Conservation (phyloP, 2,329 filamentous ascomycete species). For the Capronia epimyces region DNA sequence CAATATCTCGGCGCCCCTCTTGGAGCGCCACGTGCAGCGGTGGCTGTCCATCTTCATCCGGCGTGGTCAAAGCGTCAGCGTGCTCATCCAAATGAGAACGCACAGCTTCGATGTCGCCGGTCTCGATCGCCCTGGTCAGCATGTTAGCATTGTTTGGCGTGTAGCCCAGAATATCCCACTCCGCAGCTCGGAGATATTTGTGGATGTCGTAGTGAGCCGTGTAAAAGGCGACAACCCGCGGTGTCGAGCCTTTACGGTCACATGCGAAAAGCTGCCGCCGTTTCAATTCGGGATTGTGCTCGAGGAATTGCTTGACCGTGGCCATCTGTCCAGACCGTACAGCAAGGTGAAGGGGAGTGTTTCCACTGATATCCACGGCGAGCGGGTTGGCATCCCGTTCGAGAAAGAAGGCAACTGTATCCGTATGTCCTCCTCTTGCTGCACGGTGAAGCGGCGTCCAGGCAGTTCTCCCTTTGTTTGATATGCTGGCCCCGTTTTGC, state of each 20-base stretch:
- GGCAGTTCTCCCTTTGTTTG: constrained; percentile 28
- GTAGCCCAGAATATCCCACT: constrained; percentile 15
- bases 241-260: constrained; percentile 21
- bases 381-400: constrained; percentile 30
- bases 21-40: constrained; percentile 26
- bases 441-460: constrained; percentile 33
- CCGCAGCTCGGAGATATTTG: constrained; percentile 24
- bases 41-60: constrained; percentile 24
- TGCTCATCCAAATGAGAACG: constrained; percentile 10
- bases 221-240: constrained; percentile 25
- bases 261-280: constrained; percentile 15
- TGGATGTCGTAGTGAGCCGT: constrained; percentile 28
- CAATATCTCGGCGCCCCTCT: constrained; percentile 13
- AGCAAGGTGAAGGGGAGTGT: constrained; percentile 24
- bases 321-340: constrained; percentile 23
- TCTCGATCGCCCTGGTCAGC: constrained; percentile 23
- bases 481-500: constrained; percentile 29
- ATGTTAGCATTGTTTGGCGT: constrained; percentile 9
- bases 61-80: constrained; percentile 10
- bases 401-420: constrained; percentile 32
- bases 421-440: constrained; percentile 29
- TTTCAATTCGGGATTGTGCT: constrained; percentile 17
- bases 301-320: constrained; percentile 19
- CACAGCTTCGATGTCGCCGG: constrained; percentile 12
- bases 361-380: constrained; percentile 23